Percentiles rank a stretch among this genome's conserved stretches.
Evolutionary conservation across 2,329 filamentous ascomycete genomes (phyloP).

Genomic region (Talaromyces pinophilus): DNA sequence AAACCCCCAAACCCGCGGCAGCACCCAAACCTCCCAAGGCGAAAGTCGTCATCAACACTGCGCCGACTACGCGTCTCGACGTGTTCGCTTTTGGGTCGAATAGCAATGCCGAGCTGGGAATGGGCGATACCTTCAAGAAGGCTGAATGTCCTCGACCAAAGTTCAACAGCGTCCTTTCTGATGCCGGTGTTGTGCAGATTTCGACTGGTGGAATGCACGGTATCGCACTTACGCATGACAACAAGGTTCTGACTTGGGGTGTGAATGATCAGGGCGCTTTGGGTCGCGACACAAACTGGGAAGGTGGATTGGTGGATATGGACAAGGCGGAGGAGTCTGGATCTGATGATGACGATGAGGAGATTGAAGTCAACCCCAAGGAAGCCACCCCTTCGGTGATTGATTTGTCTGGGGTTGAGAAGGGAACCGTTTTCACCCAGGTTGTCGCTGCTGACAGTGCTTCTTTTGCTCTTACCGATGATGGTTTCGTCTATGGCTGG

Average conservation of each 20-base stretch:
- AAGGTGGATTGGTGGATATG: constrained; percentile 61
- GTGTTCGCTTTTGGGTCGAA: constrained; percentile 76
- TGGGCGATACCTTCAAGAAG: constrained; percentile 65
- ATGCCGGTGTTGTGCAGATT: constrained; percentile 64
- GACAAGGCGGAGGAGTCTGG: constrained; percentile 52
- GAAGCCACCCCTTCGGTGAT: constrained; percentile 58
- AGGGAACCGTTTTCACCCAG: constrained; percentile 57
- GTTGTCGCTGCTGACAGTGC: constrained; percentile 61
- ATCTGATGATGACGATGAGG: constrained; percentile 53
- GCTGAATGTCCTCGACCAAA: constrained; percentile 67
- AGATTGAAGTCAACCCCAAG: constrained; percentile 55
- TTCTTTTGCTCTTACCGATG: constrained; percentile 62
- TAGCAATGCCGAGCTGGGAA: constrained; percentile 70
- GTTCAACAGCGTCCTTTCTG: constrained; percentile 59
- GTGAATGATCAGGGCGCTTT: constrained; percentile 77
- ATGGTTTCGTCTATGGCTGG: constrained; percentile 63
- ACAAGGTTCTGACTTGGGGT: constrained; percentile 76
- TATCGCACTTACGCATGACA: constrained; percentile 69
- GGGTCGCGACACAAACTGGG: constrained; percentile 67
- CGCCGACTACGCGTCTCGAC: constrained; percentile 56
- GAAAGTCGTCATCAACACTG: constrained; percentile 56
- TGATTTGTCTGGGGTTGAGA: constrained; percentile 51
- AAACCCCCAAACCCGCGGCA: constrained; percentile 16
- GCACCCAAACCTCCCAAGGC: constrained; percentile 25
- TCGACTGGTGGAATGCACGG: constrained; percentile 76